These are phyloP conservation scores for Pulveroboletus sp. DNA, from an alignment of 768 basidiomycete species.

Conservation along the genomic window DNA sequence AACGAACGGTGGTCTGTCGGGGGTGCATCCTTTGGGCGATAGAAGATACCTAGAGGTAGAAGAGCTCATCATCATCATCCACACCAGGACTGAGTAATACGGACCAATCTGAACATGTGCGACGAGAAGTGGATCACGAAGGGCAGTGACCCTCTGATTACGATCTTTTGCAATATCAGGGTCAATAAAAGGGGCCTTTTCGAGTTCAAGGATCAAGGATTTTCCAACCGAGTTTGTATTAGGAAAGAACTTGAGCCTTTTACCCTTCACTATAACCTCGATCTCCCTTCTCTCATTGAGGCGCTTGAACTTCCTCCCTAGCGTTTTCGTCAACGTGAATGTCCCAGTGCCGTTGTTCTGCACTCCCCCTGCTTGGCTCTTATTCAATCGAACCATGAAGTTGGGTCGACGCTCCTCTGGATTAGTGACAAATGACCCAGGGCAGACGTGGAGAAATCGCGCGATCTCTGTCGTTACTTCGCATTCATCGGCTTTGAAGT, in stretches of 20 bases:
- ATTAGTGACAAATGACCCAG: slow-evolving; percentile 25
- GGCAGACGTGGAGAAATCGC: slow-evolving; percentile 44
- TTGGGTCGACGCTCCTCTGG: slow-evolving; percentile 40
- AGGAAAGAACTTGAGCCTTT: slow-evolving; percentile 34
- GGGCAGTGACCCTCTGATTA: slow-evolving; percentile 36
- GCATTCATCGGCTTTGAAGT: slow-evolving; percentile 43
- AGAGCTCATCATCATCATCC: not conserved
- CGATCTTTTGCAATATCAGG: slow-evolving; percentile 52
- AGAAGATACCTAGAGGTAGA: slow-evolving; percentile 23
- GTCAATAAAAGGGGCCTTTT: slow-evolving; percentile 52
- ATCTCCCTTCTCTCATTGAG: slow-evolving; percentile 38
- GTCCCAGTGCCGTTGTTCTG: slow-evolving; percentile 52
- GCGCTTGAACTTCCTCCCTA: slow-evolving; percentile 45
- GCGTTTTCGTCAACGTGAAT: slow-evolving; percentile 24
- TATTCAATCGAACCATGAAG: slow-evolving; percentile 54
- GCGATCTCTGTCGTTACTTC: slow-evolving; percentile 55
- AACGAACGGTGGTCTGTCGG: slow-evolving; percentile 45
- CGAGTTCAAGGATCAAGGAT: slow-evolving; percentile 33
- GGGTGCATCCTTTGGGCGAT: slow-evolving; percentile 19
- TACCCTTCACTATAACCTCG: slow-evolving; percentile 35
- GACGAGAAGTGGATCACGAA: slow-evolving; percentile 50
- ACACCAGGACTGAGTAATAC: slow-evolving; percentile 14
- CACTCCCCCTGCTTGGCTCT: slow-evolving; percentile 44
- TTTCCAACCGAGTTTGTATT: slow-evolving; percentile 6
- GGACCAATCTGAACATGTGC: slow-evolving; percentile 64